Evolutionary conservation across 192 early-diverging fungal species (phyloP), one percentile per base, ranked within the genome.

Genomic region (Entomortierella chlamydospora): DNA sequence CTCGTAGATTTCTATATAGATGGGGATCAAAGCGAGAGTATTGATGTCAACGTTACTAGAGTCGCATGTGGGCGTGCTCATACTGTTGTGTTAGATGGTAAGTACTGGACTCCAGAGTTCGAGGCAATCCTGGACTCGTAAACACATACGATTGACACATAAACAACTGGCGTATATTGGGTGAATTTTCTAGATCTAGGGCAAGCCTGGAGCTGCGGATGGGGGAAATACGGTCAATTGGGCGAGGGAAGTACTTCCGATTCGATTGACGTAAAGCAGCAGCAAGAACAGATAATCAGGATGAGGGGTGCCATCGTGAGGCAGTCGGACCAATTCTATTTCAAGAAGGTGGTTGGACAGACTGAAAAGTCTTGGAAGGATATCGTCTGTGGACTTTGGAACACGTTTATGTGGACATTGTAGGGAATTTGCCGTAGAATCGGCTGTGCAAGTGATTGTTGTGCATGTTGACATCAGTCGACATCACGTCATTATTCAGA

Each of bases 11-110:
- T 83, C 51, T 45, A 37, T 41, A n/a, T n/a, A n/a, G 64, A 61
- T 11, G 23, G 30, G 34, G 37, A 41, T 17, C n/a, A 53, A 8
- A 53, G 26, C 18, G 51, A 65, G 9, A 10, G 1, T n/a, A 45
- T 64, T 17, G 76, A 73, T 8, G 54, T 81, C 31, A 62, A 50
- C 49, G 54, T 83, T 4, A 55, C 67, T 10, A 56, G 61, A 22
- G 77, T 83, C 31, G 55, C 72, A 9, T 83, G 82, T 41, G 82
- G 82, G 8, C 56, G 53, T 20, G 67, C 82, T 4, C 82, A 83
- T 55, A 52, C 64, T 22, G 68, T 73, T 15, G 61, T 65, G 4
- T 23, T 83, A 30, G 78, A 79, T 68, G 82, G 82, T 80, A 77
- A 58, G n/a, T n/a, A n/a, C n/a, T n/a, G n/a, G n/a, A n/a, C n/a